phyloP scores from a whole-genome alignment of 2,329 filamentous ascomycete species.

The Hymenoscyphus occultus region DNA sequence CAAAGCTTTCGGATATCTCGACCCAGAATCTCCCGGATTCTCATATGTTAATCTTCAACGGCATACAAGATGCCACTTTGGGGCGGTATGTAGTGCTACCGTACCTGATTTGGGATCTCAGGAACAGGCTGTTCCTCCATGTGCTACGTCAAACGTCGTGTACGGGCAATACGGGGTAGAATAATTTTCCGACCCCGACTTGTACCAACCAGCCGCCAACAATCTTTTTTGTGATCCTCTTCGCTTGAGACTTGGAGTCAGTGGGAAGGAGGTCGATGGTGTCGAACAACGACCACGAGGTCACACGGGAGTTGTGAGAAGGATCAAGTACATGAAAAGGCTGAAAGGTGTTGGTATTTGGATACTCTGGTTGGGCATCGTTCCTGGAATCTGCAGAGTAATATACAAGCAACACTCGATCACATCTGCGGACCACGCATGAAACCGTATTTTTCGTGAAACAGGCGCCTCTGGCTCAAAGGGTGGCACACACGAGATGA shows the following conservation, averaged over 20 bases:
- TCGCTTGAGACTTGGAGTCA: neutral
- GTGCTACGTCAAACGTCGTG: neutral
- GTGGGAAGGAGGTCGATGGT: neutral
- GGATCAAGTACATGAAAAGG: slow-evolving; percentile 1
- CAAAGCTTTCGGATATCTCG: neutral
- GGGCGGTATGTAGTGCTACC: neutral
- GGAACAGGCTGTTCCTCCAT: neutral
- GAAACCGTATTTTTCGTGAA: slow-evolving; percentile 29
- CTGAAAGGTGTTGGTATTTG: slow-evolving; percentile 1
- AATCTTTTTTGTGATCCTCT: neutral
- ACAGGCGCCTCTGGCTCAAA: slow-evolving; percentile 24
- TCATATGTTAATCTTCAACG: neutral
- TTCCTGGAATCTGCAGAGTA: slow-evolving; percentile 18
- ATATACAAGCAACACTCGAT: slow-evolving; percentile 25
- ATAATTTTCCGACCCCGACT: neutral
- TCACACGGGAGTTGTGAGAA: neutral
- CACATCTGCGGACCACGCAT: slow-evolving; percentile 26
- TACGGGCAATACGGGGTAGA: neutral
- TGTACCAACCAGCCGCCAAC: too few relatives aligned
- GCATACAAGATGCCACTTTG: neutral
- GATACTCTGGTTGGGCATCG: slow-evolving; percentile 14
- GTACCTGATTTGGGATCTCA: neutral
- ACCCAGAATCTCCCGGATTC: neutral
- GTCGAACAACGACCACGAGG: neutral
- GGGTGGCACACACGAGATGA: slow-evolving; percentile 9